These are phyloP conservation scores for Calonectria multiphialidica DNA, from an alignment of 2,329 filamentous ascomycete genomes.

Conservation along the genomic window DNA sequence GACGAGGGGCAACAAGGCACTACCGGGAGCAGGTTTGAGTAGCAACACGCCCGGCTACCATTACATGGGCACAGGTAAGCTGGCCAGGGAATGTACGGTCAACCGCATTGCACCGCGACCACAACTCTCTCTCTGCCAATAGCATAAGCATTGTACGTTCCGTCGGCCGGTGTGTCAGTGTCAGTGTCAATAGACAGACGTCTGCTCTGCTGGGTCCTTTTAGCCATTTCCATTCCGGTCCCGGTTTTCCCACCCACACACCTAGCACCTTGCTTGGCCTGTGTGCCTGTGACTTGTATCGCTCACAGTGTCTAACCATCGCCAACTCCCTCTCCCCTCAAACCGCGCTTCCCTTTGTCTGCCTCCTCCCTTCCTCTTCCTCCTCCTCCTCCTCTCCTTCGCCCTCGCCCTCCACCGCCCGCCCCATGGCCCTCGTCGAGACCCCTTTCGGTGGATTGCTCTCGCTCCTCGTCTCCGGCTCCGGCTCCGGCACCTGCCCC, in stretches of 20 bases:
- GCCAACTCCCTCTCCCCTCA: slow-evolving; percentile 31
- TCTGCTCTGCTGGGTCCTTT: background rate
- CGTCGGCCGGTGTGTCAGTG: background rate
- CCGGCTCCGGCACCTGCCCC: slow-evolving; percentile 33
- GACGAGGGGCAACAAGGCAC: slow-evolving; percentile 4
- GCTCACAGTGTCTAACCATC: slow-evolving; percentile 23
- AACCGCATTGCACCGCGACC: background rate
- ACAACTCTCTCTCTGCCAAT: background rate
- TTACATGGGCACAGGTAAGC: background rate
- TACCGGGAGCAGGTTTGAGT: background rate
- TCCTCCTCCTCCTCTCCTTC: slow-evolving; percentile 6
- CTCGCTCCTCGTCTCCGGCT: slow-evolving; percentile 31
- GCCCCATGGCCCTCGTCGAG: slow-evolving; percentile 31
- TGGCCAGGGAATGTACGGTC: background rate
- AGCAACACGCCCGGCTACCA: background rate
- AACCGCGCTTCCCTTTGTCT: slow-evolving; percentile 19
- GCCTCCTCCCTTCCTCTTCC: slow-evolving; percentile 22
- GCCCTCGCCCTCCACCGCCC: background rate
- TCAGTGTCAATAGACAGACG: background rate
- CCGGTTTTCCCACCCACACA: slow-evolving; percentile 40
- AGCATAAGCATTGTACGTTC: no score
- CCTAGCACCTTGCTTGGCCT: background rate
- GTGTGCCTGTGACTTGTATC: slow-evolving; percentile 29
- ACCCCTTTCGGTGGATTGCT: slow-evolving; percentile 35
- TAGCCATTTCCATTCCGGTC: slow-evolving; percentile 35